Percentiles rank a stretch among this genome's conserved stretches.
These are phyloP conservation scores for Emydomyces testavorans DNA, from an alignment of 2,329 filamentous ascomycete genomes.

Conservation along the genomic window DNA sequence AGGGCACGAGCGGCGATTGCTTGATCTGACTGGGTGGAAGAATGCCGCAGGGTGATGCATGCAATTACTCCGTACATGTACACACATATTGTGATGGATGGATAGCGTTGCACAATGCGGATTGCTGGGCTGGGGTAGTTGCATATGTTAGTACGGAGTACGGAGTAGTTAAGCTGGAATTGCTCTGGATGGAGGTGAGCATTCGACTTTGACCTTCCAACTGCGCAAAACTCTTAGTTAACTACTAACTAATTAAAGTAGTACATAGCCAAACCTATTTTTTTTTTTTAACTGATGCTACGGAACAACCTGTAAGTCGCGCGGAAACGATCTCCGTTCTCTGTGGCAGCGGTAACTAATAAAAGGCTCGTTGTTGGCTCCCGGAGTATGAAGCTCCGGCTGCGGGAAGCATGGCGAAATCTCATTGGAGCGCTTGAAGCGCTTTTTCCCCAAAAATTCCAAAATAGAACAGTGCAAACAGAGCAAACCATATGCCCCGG, in stretches of 20 bases:
- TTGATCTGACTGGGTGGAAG: not conserved
- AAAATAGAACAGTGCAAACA: conserved; percentile 3
- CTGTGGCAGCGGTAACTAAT: not conserved
- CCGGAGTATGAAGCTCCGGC: not conserved
- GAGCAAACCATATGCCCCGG: not conserved
- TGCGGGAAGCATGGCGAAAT: not conserved
- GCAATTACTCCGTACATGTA: not conserved
- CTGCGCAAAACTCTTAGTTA: too few relatives aligned
- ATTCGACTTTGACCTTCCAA: too few relatives aligned
- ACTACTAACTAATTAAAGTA: too few relatives aligned
- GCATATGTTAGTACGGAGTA: too few relatives aligned
- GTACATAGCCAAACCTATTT: too few relatives aligned
- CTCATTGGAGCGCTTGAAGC: conserved; percentile 3
- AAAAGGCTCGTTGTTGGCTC: not conserved
- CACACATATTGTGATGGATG: not conserved
- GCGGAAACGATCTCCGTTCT: too few relatives aligned
- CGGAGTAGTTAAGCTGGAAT: too few relatives aligned
- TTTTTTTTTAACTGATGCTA: too few relatives aligned
- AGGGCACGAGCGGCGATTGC: not conserved
- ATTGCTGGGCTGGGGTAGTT: too few relatives aligned
- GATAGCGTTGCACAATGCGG: not conserved
- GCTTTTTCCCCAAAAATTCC: not conserved
- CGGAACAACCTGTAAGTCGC: too few relatives aligned
- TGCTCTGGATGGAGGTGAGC: not conserved
- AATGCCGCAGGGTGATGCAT: not conserved